Conservation (phyloP, 257 asterid genomes). For the Gentiana dahurica region DNA sequence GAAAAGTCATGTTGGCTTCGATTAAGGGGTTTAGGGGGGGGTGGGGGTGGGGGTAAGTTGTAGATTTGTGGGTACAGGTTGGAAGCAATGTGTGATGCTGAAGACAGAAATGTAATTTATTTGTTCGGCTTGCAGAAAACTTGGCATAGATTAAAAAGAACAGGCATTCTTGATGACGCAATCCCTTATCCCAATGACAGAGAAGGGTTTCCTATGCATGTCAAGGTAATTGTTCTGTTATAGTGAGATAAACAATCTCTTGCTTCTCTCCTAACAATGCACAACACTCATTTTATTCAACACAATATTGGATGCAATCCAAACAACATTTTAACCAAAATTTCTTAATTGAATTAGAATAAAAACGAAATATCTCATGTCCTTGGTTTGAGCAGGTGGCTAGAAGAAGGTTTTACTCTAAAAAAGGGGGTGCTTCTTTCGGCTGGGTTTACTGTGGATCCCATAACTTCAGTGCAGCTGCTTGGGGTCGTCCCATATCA, state of each 20-base stretch:
- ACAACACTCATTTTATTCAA: no score
- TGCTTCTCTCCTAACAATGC: no score
- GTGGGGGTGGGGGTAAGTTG: no score
- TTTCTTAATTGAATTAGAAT: no score
- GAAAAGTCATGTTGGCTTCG: not conserved
- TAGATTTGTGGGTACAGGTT: no score
- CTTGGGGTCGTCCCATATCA: slow-evolving; percentile 80
- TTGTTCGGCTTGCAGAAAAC: slow-evolving; percentile 51
- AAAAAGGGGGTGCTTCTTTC: slow-evolving; percentile 38
- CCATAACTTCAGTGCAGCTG: slow-evolving; percentile 91
- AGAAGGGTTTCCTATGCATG: slow-evolving; percentile 80
- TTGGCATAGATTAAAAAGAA: slow-evolving; percentile 65
- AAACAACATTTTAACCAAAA: no score
- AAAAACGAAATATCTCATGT: no score
- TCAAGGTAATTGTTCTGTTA: slow-evolving; percentile 39
- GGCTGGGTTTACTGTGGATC: slow-evolving; percentile 93
- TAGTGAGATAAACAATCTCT: no score
- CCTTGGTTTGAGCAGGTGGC: slow-evolving; percentile 57
- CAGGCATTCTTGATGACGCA: slow-evolving; percentile 75
- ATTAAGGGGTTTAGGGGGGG: not conserved
- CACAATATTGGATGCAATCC: no score
- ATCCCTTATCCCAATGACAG: slow-evolving; percentile 53
- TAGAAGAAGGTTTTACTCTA: slow-evolving; percentile 47
- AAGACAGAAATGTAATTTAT: not conserved
- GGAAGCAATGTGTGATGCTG: not conserved